phyloP scores from a whole-genome alignment of 345 rosid species.

The Hypericum perforatum region DNA sequence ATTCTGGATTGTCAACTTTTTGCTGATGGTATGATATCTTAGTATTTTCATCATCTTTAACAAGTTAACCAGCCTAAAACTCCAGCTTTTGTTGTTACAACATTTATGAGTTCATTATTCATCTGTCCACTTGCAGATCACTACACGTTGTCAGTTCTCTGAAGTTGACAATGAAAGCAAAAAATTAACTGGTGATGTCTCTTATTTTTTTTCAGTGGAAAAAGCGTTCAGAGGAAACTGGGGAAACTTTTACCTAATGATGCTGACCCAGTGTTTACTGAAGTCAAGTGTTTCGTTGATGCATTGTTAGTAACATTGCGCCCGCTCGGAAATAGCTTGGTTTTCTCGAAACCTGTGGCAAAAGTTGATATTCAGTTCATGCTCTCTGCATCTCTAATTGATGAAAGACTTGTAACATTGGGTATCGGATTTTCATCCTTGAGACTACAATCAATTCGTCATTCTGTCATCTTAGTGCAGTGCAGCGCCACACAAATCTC shows the following conservation, averaged over 20 bases:
- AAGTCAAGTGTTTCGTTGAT: constrained; percentile 42
- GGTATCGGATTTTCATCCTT: constrained; percentile 40
- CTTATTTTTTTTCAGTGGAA: constrained; percentile 42
- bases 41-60: constrained; percentile 2
- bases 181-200: constrained; percentile 44
- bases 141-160: constrained; percentile 40
- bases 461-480: constrained; percentile 46
- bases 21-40: constrained; percentile 52
- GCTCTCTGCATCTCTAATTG: constrained; percentile 45
- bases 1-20: constrained; percentile 43
- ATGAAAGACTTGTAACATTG: constrained; percentile 34
- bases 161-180: constrained; percentile 44
- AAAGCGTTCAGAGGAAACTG: constrained; percentile 29
- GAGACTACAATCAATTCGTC: constrained; percentile 37
- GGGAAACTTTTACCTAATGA: constrained; percentile 23
- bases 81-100: constrained; percentile 1
- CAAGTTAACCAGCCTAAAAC: not conserved
- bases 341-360: constrained; percentile 41
- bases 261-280: constrained; percentile 25
- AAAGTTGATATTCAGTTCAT: constrained; percentile 47
- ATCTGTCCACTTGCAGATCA: constrained; percentile 36
- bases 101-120: constrained; percentile 9
- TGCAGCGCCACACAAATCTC: constrained; percentile 27
- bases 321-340: constrained; percentile 27
- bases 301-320: constrained; percentile 34